Evolutionary conservation across 306 rosid species (phyloP).

Genomic region (Cicer arietinum): DNA sequence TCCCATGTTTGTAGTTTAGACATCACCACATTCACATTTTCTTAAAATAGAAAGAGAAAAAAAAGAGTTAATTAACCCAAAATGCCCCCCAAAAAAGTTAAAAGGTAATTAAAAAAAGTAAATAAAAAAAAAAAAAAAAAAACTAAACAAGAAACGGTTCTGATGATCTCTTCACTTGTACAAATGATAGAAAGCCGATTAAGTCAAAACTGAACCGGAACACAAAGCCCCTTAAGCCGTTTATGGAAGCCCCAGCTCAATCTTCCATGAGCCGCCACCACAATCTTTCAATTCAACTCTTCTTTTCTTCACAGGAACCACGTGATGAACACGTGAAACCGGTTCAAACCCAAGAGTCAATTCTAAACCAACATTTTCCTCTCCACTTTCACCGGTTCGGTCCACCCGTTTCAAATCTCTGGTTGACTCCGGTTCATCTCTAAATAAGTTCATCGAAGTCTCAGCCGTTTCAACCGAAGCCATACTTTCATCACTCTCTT

Average conservation of each 20-base stretch:
- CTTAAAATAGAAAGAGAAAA: not conserved
- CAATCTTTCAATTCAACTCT: slow-evolving; percentile 49
- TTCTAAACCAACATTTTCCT: slow-evolving; percentile 60
- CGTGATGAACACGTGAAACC: slow-evolving; percentile 55
- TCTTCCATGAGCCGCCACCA: slow-evolving; percentile 42
- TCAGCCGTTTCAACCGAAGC: slow-evolving; percentile 73
- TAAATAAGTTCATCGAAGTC: slow-evolving; percentile 51
- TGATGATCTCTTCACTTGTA: slow-evolving; percentile 41
- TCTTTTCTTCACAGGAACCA: slow-evolving; percentile 84
- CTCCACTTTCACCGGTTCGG: slow-evolving; percentile 34
- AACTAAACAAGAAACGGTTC: slow-evolving; percentile 16
- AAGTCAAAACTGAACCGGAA: slow-evolving; percentile 50
- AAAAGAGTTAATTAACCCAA: not conserved
- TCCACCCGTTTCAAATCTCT: slow-evolving; percentile 3
- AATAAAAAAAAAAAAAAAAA: not conserved
- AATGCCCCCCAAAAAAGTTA: not conserved
- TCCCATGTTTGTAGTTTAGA: slow-evolving; percentile 43
- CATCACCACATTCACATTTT: slow-evolving; percentile 38
- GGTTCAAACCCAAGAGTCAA: slow-evolving; percentile 81
- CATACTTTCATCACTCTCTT: slow-evolving; percentile 81
- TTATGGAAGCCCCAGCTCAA: slow-evolving; percentile 59
- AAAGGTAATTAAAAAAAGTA: not conserved
- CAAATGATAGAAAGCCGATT: slow-evolving; percentile 41
- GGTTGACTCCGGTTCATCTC: slow-evolving; percentile 59
- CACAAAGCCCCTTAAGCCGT: slow-evolving; percentile 46